A percentile compares a stretch with the other conserved stretches of the same genome.
These are phyloP conservation scores for Ramaria rubella DNA, from an alignment of 768 basidiomycete species.

Conservation along the genomic window DNA sequence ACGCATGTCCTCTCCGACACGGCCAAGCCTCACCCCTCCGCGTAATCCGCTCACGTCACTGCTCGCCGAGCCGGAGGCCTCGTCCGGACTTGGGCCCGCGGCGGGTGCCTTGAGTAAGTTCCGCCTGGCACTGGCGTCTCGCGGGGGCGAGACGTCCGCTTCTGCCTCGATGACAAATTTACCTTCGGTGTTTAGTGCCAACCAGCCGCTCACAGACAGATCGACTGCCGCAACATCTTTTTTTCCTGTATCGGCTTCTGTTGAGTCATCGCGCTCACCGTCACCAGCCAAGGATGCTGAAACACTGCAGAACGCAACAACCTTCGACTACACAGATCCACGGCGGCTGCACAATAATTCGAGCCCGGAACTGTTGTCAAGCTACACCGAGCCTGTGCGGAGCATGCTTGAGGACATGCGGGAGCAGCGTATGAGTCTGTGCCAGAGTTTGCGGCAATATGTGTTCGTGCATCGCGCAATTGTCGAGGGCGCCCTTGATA, in stretches of 20 bases:
- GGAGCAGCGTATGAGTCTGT: conserved; percentile 93
- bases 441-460: conserved; percentile 91
- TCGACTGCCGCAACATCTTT: conserved; percentile 5
- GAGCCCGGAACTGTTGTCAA: conserved; percentile 55
- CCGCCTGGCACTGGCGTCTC: background rate
- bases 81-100: background rate
- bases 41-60: background rate
- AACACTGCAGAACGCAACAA: background rate
- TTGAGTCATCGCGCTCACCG: conserved; percentile 6
- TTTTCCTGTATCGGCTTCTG: conserved; percentile 4
- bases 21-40: background rate
- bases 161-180: conserved; percentile 6
- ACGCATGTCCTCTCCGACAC: background rate
- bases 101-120: conserved; percentile 2
- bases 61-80: background rate
- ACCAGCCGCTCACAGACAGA: background rate
- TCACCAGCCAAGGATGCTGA: conserved; percentile 2
- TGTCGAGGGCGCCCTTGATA: conserved; percentile 70
- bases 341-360: conserved; percentile 44
- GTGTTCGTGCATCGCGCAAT: conserved; percentile 87
- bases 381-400: conserved; percentile 70
- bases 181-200: background rate
- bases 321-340: conserved; percentile 57
- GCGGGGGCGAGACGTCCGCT: background rate
- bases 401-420: conserved; percentile 89